Percentiles rank a stretch among this genome's conserved stretches.
Conservation (phyloP, 2,329 filamentous ascomycete genomes). For the Aureobasidium sp. region DNA sequence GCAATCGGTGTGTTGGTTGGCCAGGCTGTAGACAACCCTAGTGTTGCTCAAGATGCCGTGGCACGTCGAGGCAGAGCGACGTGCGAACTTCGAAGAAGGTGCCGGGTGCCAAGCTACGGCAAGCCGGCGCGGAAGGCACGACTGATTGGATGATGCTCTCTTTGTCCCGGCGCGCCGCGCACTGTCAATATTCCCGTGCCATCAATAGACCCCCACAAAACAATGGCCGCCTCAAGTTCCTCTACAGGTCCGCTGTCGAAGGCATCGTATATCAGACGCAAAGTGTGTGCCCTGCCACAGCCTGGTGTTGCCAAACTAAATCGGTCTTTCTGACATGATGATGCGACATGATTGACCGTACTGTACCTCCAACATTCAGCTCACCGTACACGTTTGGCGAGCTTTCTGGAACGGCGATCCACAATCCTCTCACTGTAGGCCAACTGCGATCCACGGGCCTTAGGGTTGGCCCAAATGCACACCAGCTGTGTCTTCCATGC, state of each 20-base stretch:
- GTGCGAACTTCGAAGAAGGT: not conserved
- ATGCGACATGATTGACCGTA: conserved; percentile 6
- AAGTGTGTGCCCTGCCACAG: not conserved
- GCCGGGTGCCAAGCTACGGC: conserved; percentile 9
- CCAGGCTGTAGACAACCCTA: not conserved
- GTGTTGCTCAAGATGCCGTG: conserved; percentile 4
- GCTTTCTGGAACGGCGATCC: conserved; percentile 6
- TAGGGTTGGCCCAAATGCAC: conserved; percentile 7
- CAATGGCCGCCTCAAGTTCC: conserved; percentile 7
- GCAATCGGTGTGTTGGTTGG: not conserved
- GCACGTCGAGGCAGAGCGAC: conserved; percentile 8
- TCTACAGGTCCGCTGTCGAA: not conserved
- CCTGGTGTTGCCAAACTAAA: conserved; percentile 1
- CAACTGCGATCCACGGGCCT: not conserved
- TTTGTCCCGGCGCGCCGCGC: not conserved
- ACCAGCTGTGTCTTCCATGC: not conserved
- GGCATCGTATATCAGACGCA: not conserved
- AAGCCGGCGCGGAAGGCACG: conserved; percentile 1
- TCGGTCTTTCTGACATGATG: conserved; percentile 9
- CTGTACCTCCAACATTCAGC: not conserved
- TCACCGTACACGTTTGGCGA: not conserved
- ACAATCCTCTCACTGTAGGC: not conserved
- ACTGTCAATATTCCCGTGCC: conserved; percentile 6
- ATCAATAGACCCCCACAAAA: conserved; percentile 9
- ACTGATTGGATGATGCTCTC: conserved; percentile 4